These are phyloP conservation scores for Aspergillus unguis DNA, from an alignment of 2,329 filamentous ascomycete species.

Conservation along the genomic window DNA sequence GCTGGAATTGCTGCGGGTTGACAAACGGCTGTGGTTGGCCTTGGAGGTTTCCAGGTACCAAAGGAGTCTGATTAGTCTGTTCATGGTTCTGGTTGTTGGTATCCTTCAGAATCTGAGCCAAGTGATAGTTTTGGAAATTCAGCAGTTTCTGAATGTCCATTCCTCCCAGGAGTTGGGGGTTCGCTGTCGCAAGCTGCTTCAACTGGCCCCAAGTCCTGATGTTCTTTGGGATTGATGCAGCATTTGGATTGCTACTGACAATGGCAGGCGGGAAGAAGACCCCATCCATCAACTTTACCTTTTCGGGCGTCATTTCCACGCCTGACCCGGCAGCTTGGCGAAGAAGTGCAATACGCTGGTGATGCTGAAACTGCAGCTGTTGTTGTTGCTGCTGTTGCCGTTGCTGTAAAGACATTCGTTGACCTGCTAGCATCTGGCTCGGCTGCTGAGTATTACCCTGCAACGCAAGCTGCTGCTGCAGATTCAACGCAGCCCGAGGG, in stretches of 20 bases:
- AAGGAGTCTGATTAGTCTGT: constrained; percentile 23
- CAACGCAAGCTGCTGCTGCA: constrained; percentile 34
- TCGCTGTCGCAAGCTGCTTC: constrained; percentile 52
- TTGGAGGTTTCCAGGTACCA: constrained; percentile 24
- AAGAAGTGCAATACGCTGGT: constrained; percentile 24
- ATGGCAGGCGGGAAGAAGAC: constrained; percentile 36
- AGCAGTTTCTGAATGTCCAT: constrained; percentile 41
- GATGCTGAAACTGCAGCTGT: constrained; percentile 31
- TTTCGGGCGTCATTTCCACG: constrained; percentile 40
- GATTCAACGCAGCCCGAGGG: constrained; percentile 33
- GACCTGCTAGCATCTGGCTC: constrained; percentile 31
- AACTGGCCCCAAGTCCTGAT: constrained; percentile 57
- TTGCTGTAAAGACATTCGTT: constrained; percentile 33
- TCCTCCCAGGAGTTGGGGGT: constrained; percentile 42
- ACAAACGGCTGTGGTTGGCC: constrained; percentile 28
- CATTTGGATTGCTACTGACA: constrained; percentile 31
- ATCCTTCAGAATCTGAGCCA: constrained; percentile 38
- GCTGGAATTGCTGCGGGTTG: constrained; percentile 27
- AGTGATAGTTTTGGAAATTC: constrained; percentile 44
- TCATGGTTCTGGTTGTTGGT: constrained; percentile 21
- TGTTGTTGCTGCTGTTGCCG: constrained; percentile 28
- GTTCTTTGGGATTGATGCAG: constrained; percentile 45
- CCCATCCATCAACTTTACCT: constrained; percentile 44
- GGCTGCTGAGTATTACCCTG: constrained; percentile 29
- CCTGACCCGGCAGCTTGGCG: constrained; percentile 29